A percentile compares a stretch with the other conserved stretches of the same genome.
Evolutionary conservation across 768 basidiomycete species (phyloP).

Genomic region (Trametes meyenii): DNA sequence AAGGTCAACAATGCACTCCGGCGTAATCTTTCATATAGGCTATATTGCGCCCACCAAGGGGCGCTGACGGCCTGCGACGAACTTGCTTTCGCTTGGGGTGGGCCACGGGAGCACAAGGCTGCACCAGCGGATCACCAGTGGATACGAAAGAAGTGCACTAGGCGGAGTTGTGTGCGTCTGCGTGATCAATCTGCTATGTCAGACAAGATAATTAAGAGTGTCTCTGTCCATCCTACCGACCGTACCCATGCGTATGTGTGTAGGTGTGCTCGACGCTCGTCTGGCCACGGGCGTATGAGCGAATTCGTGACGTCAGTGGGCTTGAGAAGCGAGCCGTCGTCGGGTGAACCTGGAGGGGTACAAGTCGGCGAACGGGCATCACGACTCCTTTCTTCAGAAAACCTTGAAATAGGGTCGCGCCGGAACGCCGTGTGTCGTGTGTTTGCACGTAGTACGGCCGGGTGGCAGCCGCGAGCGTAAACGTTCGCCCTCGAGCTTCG

Average conservation of each 20-base stretch:
- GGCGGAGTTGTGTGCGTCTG: not conserved
- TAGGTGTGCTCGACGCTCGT: no score
- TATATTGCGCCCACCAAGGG: not conserved
- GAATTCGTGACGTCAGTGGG: no score
- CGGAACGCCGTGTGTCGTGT: no score
- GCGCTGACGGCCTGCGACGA: not conserved
- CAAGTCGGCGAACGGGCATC: no score
- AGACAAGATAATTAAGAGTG: constrained; percentile 7
- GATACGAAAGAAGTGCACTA: no score
- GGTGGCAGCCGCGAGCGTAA: not conserved
- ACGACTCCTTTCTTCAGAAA: no score
- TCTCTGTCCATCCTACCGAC: not conserved
- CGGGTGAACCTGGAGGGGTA: no score
- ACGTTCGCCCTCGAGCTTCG: not conserved
- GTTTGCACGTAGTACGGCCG: no score
- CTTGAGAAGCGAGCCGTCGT: no score
- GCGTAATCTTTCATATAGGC: constrained; percentile 13
- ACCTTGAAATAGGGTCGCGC: not conserved
- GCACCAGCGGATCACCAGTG: no score
- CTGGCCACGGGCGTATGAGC: no score
- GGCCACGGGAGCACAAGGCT: not conserved
- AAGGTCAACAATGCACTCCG: constrained; percentile 5
- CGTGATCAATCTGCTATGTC: constrained; percentile 9
- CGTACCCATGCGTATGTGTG: no score
- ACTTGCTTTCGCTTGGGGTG: not conserved